phyloP scores from a whole-genome alignment of 1,139 yeast species.

The Candida pseudoviswanathii region DNA sequence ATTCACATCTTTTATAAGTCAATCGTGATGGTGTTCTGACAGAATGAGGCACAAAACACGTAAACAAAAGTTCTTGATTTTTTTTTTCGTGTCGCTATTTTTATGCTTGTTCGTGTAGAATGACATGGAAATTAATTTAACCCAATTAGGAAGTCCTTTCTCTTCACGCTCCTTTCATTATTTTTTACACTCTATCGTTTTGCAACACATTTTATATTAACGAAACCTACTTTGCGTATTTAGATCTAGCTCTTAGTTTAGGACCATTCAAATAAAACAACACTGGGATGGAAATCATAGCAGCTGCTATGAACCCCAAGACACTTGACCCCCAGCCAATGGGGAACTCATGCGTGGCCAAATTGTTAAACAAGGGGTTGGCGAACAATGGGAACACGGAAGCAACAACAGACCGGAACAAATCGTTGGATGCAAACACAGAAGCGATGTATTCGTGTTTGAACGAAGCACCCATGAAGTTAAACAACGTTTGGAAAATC shows the following conservation, averaged over 20 bases:
- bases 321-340: conserved; percentile 70
- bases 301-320: conserved; percentile 56
- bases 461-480: conserved; percentile 67
- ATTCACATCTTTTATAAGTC: not conserved
- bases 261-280: conserved; percentile 34
- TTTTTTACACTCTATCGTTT: not conserved
- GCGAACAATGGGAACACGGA: conserved; percentile 37
- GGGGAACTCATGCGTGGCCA: conserved; percentile 32
- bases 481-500: conserved; percentile 35
- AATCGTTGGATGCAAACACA: conserved; percentile 33
- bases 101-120: not conserved
- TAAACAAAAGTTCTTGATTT: not conserved
- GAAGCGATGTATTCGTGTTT: conserved; percentile 31
- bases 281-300: conserved; percentile 68
- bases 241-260: conserved; percentile 46
- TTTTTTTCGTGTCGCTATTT: conserved; percentile 3
- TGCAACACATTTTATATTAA: not conserved
- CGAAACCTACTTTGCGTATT: conserved; percentile 31
- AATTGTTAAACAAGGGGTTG: conserved; percentile 47
- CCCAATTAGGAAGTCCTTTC: conserved; percentile 5
- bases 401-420: conserved; percentile 30
- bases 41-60: conserved; percentile 5
- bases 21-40: not conserved
- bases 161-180: too few species aligned
- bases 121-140: conserved; percentile 2